Percentiles rank a stretch among this genome's conserved stretches.
Conservation (phyloP, 331 rosid species). For the Dryas integrifolia region DNA sequence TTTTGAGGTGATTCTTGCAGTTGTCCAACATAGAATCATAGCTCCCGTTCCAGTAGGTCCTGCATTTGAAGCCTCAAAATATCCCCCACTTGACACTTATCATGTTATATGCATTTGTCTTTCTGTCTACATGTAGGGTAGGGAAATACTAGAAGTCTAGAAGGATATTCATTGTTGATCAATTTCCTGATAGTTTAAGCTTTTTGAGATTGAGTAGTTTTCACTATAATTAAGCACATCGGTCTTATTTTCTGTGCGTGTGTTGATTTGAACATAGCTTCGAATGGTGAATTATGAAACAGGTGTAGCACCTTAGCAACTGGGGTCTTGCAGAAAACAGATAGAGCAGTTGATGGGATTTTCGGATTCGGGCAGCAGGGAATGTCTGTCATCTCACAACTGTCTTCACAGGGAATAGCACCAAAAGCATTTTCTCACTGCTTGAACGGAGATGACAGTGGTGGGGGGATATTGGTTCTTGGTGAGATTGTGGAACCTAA, state of each 20-base stretch:
- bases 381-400: conserved; percentile 62
- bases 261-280: neutral
- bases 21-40: too few species aligned
- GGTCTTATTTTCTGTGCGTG: neutral
- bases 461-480: conserved; percentile 72
- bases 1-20: too few species aligned
- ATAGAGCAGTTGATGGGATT: conserved; percentile 68
- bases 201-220: neutral
- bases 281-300: conserved; percentile 27
- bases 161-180: too few species aligned
- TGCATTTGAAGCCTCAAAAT: too few species aligned
- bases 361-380: conserved; percentile 70
- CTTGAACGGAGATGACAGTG: conserved; percentile 59
- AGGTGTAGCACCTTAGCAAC: conserved; percentile 60
- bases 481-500: conserved; percentile 70
- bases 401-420: conserved; percentile 61
- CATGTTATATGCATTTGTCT: too few species aligned
- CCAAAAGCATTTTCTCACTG: conserved; percentile 74
- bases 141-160: too few species aligned
- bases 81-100: too few species aligned
- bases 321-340: conserved; percentile 64
- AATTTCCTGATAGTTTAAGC: conserved; percentile 12
- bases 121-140: too few species aligned
- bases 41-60: too few species aligned
- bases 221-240: neutral